Base-by-base conservation (phyloP, 2,329 filamentous ascomycete genomes). In the Ascochyta fabae region DNA sequence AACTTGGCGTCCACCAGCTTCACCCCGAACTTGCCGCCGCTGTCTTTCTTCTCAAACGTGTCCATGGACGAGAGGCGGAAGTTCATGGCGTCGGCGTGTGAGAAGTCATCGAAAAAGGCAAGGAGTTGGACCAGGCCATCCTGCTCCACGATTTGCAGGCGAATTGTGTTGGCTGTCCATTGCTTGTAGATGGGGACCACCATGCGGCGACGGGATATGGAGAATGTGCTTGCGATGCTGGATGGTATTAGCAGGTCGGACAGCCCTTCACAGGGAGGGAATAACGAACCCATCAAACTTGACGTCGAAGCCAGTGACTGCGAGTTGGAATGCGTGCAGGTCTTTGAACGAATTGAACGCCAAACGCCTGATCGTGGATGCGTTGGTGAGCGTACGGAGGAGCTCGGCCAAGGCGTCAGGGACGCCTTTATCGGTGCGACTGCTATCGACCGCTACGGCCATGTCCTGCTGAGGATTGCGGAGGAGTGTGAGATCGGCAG, bases 151-250 rank as follows among this genome's bases (percentile, higher is more conserved):
- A 96, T 82, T 72, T 96, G 92, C 7, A 96, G 81, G 33, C 93
- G 86, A 8, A 91, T 91, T 34, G 83, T 84, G n/a, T 83, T 86
- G 2, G 92, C 90, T 70, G 96, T 92, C 91, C 91, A 96, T 75
- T 95, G 95, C 78, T 96, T 96, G 79, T 96, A 90, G 62, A 96
- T 94, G 0, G 91, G 91, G 15, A 96, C 91, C 12, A 96, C 91
- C 88, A 93, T 95, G 62, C 91, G 86, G 44, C 91, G 86, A 27
- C 92, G 87, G 1, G 92, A 88, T 62, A 96, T 96, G 54, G 89
- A 87, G 73, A 96, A 91, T 0, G 86, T 87, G 7, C 84, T 81
- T 6, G 91, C 91, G 48, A 90, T 67, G 26, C 72, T 72, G 22
- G 1, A 6, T 4, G 61, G 15, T 6, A 53, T 79, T 72, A 66